Evolutionary conservation across 2,329 filamentous ascomycete species (phyloP), one percentile per base, ranked within the genome.

Genomic region (Fonsecaea pugnacius): DNA sequence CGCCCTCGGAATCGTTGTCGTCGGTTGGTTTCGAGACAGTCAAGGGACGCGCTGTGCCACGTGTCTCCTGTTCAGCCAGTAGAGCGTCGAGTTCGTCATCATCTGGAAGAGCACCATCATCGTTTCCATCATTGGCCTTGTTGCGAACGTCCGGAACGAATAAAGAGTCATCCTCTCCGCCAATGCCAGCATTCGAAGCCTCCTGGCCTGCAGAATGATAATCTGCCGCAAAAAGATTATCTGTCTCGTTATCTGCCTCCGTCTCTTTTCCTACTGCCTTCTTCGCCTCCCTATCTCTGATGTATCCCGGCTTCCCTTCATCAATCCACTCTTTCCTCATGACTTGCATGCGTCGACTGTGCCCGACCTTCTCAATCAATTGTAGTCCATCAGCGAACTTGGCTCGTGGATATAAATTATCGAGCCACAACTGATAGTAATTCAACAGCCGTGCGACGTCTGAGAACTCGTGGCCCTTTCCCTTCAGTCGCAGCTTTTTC

Each of bases 381-480:
- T 84, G 80, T 6, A 98, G 81, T 2, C 91, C 95, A 73, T 99
- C 95, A 54, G 91, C 85, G 73, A 99, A 99, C 73, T 92, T 94
- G 4, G 94, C 95, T 73, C 96, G 92, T 12, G 95, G 95, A 73
- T 93, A 99, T 12, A 99, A 82, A 73, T 97, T 92, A 77, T 99
- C 94, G 1, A 99, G 89, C 95, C 95, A 99, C 62, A 96, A 78
- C 75, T 98, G 95, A 75, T 98, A 99, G 75, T 96, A 91, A 27
- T 91, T 91, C 54, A 99, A 83, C 27, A 99, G 84, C 16, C 88
- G 87, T 0, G 89, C 85, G 10, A 92, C 87, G 74, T 99, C 95
- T 18, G 90, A 89, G 77, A 95, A 98, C 88, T 99, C 95, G 75
- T 98, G 91, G 0, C 93, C 94, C 77, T 96, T 98, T 56, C 95